Evolutionary conservation across 139 green algal genomes (phyloP).

Genomic region (Chlamydomonas urium): DNA sequence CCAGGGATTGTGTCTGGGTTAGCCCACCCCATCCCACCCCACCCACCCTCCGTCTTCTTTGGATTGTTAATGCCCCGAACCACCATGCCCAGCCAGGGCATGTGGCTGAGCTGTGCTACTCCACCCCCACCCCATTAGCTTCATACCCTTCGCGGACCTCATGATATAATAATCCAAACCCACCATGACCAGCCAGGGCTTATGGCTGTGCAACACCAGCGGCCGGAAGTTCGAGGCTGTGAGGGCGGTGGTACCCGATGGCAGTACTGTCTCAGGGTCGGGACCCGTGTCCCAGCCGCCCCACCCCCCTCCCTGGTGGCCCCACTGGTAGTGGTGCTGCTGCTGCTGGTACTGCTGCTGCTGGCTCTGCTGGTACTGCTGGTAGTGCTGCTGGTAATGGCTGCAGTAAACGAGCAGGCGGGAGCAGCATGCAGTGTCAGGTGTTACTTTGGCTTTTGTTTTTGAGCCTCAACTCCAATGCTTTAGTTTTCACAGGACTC

Average conservation of each 20-base stretch:
- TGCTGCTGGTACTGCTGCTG: slow-evolving; percentile 1
- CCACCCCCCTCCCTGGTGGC: not conserved
- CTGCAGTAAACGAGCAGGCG: no score
- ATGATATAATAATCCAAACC: not conserved
- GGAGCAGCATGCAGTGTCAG: no score
- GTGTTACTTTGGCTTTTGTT: no score
- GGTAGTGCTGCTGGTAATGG: no score
- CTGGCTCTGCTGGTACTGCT: no score
- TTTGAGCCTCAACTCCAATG: no score
- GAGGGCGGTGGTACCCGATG: not conserved
- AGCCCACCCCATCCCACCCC: not conserved
- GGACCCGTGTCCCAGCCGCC: no score
- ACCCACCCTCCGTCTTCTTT: not conserved
- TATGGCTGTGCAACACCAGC: not conserved
- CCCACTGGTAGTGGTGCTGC: not conserved
- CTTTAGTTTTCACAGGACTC: no score
- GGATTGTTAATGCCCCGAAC: no score
- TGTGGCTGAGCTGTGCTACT: not conserved
- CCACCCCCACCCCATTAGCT: not conserved
- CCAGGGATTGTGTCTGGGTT: not conserved
- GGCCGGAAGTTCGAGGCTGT: not conserved
- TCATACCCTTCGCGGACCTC: not conserved
- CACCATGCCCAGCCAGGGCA: not conserved
- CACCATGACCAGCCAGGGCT: slow-evolving; percentile 5
- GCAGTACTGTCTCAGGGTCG: slow-evolving; percentile 1